phyloP scores from a whole-genome alignment of 148 eudicot genomes.

The Rheum nobile region DNA sequence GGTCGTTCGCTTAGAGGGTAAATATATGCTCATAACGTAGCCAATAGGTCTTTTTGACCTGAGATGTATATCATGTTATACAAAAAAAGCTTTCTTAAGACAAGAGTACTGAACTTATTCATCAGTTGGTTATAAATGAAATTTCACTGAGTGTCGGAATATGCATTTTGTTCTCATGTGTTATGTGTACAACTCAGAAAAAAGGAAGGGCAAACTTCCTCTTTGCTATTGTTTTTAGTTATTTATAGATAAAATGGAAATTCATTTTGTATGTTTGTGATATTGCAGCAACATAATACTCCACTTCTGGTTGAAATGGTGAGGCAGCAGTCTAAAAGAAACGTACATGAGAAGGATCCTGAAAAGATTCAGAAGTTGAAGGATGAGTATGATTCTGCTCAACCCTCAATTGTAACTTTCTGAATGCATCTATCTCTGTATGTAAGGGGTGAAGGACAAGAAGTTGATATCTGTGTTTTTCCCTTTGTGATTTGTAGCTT shows the following conservation, averaged over 20 bases:
- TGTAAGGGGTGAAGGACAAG: not conserved
- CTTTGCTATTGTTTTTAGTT: not conserved
- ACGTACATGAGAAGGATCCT: constrained; percentile 66
- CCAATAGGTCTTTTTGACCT: no score
- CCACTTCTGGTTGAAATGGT: constrained; percentile 51
- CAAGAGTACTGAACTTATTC: not conserved
- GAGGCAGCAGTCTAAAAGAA: constrained; percentile 56
- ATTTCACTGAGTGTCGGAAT: not conserved
- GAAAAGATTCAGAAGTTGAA: constrained; percentile 67
- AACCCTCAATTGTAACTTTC: not conserved
- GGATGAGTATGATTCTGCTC: constrained; percentile 54
- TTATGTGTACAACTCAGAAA: not conserved
- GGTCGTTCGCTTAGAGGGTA: no score
- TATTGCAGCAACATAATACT: constrained; percentile 62
- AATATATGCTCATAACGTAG: no score
- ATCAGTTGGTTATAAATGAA: not conserved
- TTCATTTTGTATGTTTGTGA: not conserved
- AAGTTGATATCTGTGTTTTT: not conserved
- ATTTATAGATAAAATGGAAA: constrained; percentile 22
- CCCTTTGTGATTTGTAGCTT: not conserved
- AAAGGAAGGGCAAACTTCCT: not conserved
- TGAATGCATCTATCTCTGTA: not conserved
- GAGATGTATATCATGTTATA: no score
- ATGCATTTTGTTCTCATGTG: not conserved
- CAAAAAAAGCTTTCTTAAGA: not conserved